A percentile compares a stretch with the other conserved stretches of the same genome.
Evolutionary conservation across 129 eudicot genomes (phyloP).

Genomic region (Helichrysum umbraculigerum): DNA sequence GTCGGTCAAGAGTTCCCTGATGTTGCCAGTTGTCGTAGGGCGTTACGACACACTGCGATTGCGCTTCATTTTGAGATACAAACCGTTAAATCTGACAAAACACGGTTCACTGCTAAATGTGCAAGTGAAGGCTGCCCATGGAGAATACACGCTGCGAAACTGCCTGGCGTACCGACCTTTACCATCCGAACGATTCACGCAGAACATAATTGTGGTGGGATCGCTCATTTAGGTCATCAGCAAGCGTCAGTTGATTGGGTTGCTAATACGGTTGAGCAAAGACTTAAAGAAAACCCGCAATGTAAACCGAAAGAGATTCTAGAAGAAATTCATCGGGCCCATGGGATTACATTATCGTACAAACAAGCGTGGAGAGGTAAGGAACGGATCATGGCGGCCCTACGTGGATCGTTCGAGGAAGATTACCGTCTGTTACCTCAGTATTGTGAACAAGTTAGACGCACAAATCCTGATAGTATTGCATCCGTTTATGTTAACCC

Average conservation of each 20-base stretch:
- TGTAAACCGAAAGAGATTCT: slow-evolving; percentile 86
- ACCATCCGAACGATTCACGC: slow-evolving; percentile 71
- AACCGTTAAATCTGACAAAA: slow-evolving; percentile 79
- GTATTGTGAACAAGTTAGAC: slow-evolving; percentile 62
- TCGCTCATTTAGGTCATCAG: slow-evolving; percentile 83
- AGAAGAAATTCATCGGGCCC: slow-evolving; percentile 83
- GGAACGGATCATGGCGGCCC: slow-evolving; percentile 82
- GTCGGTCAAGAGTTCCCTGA: slow-evolving; percentile 84
- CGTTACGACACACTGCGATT: slow-evolving; percentile 67
- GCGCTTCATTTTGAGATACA: slow-evolving; percentile 84
- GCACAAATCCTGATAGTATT: slow-evolving; percentile 76
- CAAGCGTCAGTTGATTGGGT: slow-evolving; percentile 94
- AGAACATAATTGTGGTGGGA: slow-evolving; percentile 72
- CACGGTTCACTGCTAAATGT: slow-evolving; percentile 89
- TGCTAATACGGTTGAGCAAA: slow-evolving; percentile 73
- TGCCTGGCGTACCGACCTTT: slow-evolving; percentile 82
- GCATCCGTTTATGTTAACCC: slow-evolving; percentile 73
- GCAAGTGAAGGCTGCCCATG: slow-evolving; percentile 87
- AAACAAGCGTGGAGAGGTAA: slow-evolving; percentile 96
- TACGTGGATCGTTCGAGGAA: slow-evolving; percentile 87
- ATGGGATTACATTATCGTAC: slow-evolving; percentile 82
- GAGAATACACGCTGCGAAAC: slow-evolving; percentile 88
- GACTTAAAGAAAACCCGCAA: slow-evolving; percentile 73
- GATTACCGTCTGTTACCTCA: slow-evolving; percentile 79
- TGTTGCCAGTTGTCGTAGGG: slow-evolving; percentile 77